Conservation (phyloP, 176 grass and related monocot genomes). For the Eragrostis curvula region DNA sequence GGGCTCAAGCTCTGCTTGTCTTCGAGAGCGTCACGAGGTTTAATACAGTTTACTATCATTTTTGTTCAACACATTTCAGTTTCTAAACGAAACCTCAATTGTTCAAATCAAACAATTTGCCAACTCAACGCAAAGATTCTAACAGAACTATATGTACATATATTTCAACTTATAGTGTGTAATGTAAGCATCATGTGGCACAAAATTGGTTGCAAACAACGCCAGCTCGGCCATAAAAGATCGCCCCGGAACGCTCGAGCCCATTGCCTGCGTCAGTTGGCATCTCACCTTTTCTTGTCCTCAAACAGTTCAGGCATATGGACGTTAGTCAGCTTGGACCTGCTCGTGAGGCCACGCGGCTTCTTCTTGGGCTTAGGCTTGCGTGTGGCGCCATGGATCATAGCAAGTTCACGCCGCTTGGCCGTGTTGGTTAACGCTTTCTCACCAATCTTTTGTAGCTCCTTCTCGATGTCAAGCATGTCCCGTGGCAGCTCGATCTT, state of each 20-base stretch:
- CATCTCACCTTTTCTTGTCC: not conserved
- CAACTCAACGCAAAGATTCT: not conserved
- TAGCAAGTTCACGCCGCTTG: conserved; percentile 46
- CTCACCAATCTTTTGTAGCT: conserved; percentile 70
- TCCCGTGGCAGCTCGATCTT: conserved; percentile 63
- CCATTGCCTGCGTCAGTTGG: too few relatives aligned
- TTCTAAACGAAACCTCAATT: too few relatives aligned
- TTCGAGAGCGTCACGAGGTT: too few relatives aligned
- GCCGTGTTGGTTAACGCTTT: conserved; percentile 71
- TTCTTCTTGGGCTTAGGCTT: conserved; percentile 67
- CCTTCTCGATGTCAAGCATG: conserved; percentile 83
- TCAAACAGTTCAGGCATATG: conserved; percentile 83
- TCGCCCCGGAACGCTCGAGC: too few relatives aligned
- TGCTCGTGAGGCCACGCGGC: conserved; percentile 51
- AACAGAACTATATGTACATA: not conserved
- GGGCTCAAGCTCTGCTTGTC: too few relatives aligned
- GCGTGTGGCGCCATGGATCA: conserved; percentile 39
- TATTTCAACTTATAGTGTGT: not conserved
- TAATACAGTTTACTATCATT: too few relatives aligned
- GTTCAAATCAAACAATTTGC: too few relatives aligned
- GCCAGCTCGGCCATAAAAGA: not conserved
- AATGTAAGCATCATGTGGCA: not conserved
- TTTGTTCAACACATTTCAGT: too few relatives aligned
- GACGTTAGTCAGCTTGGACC: conserved; percentile 65
- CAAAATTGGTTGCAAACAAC: not conserved